Base-by-base conservation (phyloP, 176 grass and related monocot species). In the Areca catechu region DNA sequence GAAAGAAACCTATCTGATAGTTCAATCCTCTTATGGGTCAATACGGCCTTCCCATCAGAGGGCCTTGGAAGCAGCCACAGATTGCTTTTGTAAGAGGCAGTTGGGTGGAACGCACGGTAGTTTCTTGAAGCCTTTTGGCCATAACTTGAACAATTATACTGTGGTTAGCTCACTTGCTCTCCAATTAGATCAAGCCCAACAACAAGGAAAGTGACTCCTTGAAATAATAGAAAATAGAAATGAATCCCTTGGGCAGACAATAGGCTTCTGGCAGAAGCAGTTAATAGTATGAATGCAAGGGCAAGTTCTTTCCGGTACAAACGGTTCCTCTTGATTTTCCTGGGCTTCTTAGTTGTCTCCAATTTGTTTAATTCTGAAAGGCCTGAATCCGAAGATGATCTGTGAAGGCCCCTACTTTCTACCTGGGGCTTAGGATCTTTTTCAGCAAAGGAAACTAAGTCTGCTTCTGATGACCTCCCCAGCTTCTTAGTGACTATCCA, bases 151-250 rank as follows among this genome's bases (percentile, higher is more conserved):
- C 7, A 3, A 28, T n/a, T 4, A 56, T 50, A 34, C 20, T 19
- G 37, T 19, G 24, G 15, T 68, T 22, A 76, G 50, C 55, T 58
- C 25, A 70, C 57, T 54, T 77, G 74, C 27, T 77, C 74, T 7
- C 74, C 74, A 48, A 70, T 77, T 15, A 77, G 65, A 77, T 77
- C 74, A 57, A 77, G 54, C 66, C 74, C 74, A 49, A 77, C 74
- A 16, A 77, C 19, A 53, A 77, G 74, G 61, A 77, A 77, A 62
- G 74, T 62, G 34, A 77, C 6, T 5, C 74, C 74, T 69, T 77
- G 74, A 24, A 77, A 77, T 23, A 77, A 56, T 37, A 77, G 56
- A 24, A 77, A 77, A 53, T 77, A 77, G 49, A 77, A 77, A 62
- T 77, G 74, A 62, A 77, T 67, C 21, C 74, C 74, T 70, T 77